A percentile compares a stretch with the other conserved stretches of the same genome.
Evolutionary conservation across 1,284 basidiomycete species (phyloP).

Genomic region (Cutaneotrichosporon cavernicola): DNA sequence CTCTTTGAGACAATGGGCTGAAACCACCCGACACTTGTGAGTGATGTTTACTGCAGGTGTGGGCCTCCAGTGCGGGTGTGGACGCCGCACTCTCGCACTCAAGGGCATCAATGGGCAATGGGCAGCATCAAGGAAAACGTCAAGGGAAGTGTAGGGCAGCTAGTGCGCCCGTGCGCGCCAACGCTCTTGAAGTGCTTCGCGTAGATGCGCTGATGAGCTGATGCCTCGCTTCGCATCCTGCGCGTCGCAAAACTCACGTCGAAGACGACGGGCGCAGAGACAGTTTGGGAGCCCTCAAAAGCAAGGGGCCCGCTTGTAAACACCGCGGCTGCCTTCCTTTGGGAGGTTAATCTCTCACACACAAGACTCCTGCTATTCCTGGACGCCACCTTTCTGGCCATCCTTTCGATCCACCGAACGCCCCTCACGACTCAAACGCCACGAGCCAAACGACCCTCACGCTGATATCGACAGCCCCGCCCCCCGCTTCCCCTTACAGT

Average conservation of each 20-base stretch:
- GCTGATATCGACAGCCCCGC: too few species aligned
- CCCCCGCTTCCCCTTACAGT: not conserved
- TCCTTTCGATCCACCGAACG: not conserved
- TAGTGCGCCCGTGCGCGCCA: not conserved
- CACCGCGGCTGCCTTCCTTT: slow-evolving; percentile 12
- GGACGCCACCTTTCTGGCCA: not conserved
- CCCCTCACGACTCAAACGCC: not conserved
- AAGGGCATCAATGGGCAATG: not conserved
- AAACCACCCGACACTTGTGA: not conserved
- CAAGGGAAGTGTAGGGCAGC: not conserved
- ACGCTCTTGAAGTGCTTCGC: not conserved
- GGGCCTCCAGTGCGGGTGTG: not conserved
- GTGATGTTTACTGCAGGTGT: too few species aligned
- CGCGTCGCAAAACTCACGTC: not conserved
- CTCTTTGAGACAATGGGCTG: not conserved
- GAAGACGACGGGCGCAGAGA: not conserved
- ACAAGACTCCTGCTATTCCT: not conserved
- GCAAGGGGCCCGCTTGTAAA: not conserved
- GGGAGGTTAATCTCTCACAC: not conserved
- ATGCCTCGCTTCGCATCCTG: not conserved
- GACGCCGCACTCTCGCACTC: not conserved
- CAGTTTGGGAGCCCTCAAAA: not conserved
- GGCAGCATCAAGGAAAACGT: not conserved
- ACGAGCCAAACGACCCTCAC: not conserved
- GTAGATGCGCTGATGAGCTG: not conserved